Evolutionary conservation across 306 rosid species (phyloP).

Genomic region (Chamaecrista fasciculata): DNA sequence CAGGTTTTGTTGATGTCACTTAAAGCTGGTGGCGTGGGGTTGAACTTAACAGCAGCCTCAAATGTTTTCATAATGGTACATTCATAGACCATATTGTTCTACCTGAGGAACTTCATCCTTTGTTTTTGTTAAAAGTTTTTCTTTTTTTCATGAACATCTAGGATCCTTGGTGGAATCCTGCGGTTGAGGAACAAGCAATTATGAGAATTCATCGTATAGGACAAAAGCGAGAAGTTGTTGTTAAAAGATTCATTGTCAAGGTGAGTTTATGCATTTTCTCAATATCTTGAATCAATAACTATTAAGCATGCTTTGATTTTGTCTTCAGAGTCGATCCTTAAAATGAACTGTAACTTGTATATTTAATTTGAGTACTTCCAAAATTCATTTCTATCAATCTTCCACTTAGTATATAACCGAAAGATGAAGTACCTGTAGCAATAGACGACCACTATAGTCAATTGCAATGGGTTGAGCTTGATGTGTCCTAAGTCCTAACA

Average conservation of each 20-base stretch:
- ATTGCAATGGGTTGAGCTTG: background rate
- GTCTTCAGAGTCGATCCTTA: background rate
- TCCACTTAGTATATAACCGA: background rate
- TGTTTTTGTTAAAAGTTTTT: background rate
- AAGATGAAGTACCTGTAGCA: background rate
- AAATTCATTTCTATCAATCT: background rate
- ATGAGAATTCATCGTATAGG: conserved; percentile 93
- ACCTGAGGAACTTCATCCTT: background rate
- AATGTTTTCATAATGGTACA: conserved; percentile 53
- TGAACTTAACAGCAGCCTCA: conserved; percentile 58
- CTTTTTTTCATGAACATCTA: conserved; percentile 21
- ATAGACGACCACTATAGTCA: conserved; percentile 12
- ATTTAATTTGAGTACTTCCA: background rate
- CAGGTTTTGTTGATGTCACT: conserved; percentile 81
- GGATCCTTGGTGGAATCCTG: conserved; percentile 99
- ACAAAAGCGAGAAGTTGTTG: conserved; percentile 49
- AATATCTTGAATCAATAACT: background rate
- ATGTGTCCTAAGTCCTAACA: background rate
- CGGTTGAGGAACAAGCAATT: conserved; percentile 91
- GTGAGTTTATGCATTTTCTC: conserved; percentile 12
- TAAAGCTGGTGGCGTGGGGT: conserved; percentile 91
- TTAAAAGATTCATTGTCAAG: conserved; percentile 54
- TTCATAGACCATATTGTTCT: background rate
- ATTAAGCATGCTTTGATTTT: background rate
- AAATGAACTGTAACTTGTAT: no score